Percentiles rank a stretch among this genome's conserved stretches.
Evolutionary conservation across 2,329 filamentous ascomycete genomes (phyloP).

Genomic region (Hymenoscyphus fraxineus): DNA sequence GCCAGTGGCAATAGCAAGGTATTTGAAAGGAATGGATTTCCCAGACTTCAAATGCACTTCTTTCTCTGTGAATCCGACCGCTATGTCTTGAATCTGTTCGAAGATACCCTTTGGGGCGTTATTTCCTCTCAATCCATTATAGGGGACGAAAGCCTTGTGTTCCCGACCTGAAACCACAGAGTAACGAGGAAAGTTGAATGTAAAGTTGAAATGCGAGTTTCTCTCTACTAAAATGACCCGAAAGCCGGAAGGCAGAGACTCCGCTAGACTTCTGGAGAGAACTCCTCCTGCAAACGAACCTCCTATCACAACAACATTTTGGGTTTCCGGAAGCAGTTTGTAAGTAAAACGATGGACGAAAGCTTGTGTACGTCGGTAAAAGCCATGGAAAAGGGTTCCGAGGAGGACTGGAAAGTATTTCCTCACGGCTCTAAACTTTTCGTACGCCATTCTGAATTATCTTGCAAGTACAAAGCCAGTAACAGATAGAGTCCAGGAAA

Average conservation of each 20-base stretch:
- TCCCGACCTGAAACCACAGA: constrained; percentile 43
- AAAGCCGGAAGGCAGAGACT: constrained; percentile 42
- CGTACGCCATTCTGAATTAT: constrained; percentile 7
- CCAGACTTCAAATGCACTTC: constrained; percentile 36
- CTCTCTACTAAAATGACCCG: constrained; percentile 47
- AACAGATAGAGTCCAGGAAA: neutral
- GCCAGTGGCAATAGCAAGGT: constrained; percentile 44
- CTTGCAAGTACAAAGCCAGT: neutral
- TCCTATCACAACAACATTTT: constrained; percentile 42
- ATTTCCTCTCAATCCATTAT: constrained; percentile 32
- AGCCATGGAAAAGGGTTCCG: constrained; percentile 3
- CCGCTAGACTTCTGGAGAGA: constrained; percentile 36
- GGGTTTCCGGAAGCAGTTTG: constrained; percentile 3
- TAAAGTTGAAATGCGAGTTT: constrained; percentile 49
- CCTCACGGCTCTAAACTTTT: neutral
- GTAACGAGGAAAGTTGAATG: constrained; percentile 47
- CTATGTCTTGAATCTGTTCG: constrained; percentile 33
- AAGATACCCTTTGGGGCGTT: constrained; percentile 35
- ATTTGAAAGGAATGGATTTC: constrained; percentile 39
- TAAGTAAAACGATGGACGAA: constrained; percentile 21
- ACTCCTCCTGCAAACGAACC: constrained; percentile 43
- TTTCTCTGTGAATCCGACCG: constrained; percentile 30
- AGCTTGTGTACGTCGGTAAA: constrained; percentile 14
- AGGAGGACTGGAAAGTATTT: constrained; percentile 14
- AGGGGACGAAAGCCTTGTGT: constrained; percentile 48